phyloP scores from a whole-genome alignment of 2,329 filamentous ascomycete genomes.

The Magnaporthiopsis rhizophila region DNA sequence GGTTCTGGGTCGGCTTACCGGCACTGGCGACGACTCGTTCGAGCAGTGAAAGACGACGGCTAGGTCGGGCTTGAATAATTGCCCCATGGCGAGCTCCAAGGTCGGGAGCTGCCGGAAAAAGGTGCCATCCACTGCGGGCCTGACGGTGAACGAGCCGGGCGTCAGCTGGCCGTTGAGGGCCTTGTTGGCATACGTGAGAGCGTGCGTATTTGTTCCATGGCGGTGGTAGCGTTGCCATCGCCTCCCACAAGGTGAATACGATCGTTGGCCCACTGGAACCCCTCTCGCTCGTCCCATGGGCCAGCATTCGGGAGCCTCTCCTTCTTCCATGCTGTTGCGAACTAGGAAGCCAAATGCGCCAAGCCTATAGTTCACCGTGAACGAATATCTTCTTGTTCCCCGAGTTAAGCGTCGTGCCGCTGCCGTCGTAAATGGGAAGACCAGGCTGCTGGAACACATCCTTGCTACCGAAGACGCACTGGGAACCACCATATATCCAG shows the following conservation, averaged over 20 bases:
- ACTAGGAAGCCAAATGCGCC: constrained; percentile 40
- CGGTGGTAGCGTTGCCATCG: constrained; percentile 36
- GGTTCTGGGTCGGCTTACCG: constrained; percentile 19
- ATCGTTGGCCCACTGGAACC: constrained; percentile 39
- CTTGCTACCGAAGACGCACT: constrained; percentile 25
- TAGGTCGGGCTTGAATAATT: constrained; percentile 20
- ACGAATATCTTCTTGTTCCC: constrained; percentile 34
- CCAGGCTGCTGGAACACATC: constrained; percentile 23
- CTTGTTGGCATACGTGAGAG: constrained; percentile 20
- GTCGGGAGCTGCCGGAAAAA: constrained; percentile 23
- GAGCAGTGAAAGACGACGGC: constrained; percentile 23
- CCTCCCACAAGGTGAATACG: constrained; percentile 38
- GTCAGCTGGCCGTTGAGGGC: constrained; percentile 18
- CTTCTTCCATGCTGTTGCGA: constrained; percentile 32
- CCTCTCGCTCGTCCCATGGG: constrained; percentile 33
- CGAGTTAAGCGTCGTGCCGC: constrained; percentile 25
- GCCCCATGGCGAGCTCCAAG: constrained; percentile 21
- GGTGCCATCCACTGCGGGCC: constrained; percentile 23
- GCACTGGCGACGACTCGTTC: constrained; percentile 26
- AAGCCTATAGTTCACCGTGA: constrained; percentile 39
- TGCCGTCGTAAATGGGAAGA: constrained; percentile 30
- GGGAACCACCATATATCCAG: constrained; percentile 19
- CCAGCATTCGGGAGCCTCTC: constrained; percentile 35
- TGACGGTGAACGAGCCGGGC: constrained; percentile 23
- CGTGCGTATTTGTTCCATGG: constrained; percentile 32